phyloP scores from a whole-genome alignment of 2,329 filamentous ascomycete genomes.

The Cercospora sojina region DNA sequence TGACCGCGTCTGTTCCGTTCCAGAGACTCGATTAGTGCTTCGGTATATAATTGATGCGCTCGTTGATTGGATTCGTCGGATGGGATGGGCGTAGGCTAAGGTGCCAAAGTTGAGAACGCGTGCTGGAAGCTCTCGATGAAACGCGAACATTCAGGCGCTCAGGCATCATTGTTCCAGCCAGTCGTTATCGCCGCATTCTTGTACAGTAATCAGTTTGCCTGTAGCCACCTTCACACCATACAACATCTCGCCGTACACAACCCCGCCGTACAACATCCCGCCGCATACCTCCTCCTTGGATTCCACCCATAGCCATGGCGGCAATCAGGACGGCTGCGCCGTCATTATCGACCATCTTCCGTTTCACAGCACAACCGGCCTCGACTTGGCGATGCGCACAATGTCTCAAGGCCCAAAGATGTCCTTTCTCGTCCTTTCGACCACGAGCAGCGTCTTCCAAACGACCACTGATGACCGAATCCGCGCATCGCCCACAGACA shows the following conservation, averaged over 20 bases:
- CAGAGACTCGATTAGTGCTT: neutral
- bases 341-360: slow-evolving; percentile 38
- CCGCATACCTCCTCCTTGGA: neutral
- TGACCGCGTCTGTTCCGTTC: neutral
- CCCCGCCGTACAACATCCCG: neutral
- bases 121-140: neutral
- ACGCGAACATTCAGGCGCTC: neutral
- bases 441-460: slow-evolving; percentile 52
- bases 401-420: slow-evolving; percentile 43
- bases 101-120: slow-evolving; percentile 1
- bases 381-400: slow-evolving; percentile 41
- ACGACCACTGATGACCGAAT: slow-evolving; percentile 64
- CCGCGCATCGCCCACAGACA: slow-evolving; percentile 61
- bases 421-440: slow-evolving; percentile 46
- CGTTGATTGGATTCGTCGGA: neutral
- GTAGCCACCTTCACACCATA: neutral
- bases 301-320: slow-evolving; percentile 29
- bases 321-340: slow-evolving; percentile 33
- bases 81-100: neutral
- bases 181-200: slow-evolving; percentile 5
- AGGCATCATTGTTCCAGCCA: neutral
- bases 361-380: slow-evolving; percentile 37
- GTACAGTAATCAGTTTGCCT: slow-evolving; percentile 6
- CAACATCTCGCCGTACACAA: neutral
- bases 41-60: neutral